A percentile compares a stretch with the other conserved stretches of the same genome.
Conservation (phyloP, 108 stramenopile species). For the Ochromonas danica region DNA sequence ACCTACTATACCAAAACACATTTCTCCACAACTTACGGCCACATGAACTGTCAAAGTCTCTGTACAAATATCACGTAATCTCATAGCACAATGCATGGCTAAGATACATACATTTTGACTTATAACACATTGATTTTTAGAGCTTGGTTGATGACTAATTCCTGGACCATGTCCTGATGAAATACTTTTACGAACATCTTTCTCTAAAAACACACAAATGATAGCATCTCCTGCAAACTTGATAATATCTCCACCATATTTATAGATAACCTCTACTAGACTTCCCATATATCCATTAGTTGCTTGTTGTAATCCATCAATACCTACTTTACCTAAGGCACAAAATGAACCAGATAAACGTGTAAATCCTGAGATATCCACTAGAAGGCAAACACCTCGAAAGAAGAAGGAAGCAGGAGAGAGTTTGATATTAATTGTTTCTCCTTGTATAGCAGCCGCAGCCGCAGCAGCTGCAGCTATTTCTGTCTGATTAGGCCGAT, state of each 20-base stretch:
- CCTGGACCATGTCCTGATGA: conserved; percentile 34
- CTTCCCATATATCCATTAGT: conserved; percentile 46
- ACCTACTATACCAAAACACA: conserved; percentile 46
- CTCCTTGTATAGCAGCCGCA: too few relatives aligned
- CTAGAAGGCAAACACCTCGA: not conserved
- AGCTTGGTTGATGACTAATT: conserved; percentile 36
- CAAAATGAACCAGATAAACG: not conserved
- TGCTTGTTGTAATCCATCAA: not conserved
- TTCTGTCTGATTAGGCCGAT: too few relatives aligned
- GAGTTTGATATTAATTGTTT: not conserved
- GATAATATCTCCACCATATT: conserved; percentile 47
- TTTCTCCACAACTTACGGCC: conserved; percentile 40
- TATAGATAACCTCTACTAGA: conserved; percentile 42
- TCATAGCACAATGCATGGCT: not conserved
- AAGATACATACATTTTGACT: not conserved
- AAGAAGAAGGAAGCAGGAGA: not conserved
- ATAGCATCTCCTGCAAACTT: conserved; percentile 52
- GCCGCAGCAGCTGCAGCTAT: too few relatives aligned
- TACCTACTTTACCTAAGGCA: not conserved
- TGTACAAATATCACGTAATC: conserved; percentile 36
- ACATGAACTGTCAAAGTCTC: conserved; percentile 45
- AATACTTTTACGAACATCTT: not conserved
- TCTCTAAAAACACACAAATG: conserved; percentile 39
- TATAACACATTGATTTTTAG: conserved; percentile 41
- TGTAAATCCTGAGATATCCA: conserved; percentile 22